phyloP scores from a whole-genome alignment of 441 rosid species.

The Adansonia rubrostipa region DNA sequence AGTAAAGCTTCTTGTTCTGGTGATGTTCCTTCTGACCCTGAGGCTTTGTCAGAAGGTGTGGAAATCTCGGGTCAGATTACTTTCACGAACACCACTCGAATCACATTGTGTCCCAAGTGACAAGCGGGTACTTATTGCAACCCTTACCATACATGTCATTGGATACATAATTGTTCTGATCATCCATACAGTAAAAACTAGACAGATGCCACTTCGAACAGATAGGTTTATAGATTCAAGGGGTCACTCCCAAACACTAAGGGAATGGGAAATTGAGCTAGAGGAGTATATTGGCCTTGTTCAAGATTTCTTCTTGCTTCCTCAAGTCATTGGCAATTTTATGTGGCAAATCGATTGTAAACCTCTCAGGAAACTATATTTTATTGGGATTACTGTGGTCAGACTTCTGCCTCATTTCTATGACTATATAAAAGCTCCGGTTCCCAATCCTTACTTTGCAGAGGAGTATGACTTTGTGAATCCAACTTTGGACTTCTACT shows the following conservation, averaged over 20 bases:
- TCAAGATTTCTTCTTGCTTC: conserved; percentile 87
- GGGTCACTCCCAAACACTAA: conserved; percentile 32
- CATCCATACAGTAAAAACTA: conserved; percentile 47
- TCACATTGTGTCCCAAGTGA: conserved; percentile 67
- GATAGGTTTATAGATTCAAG: conserved; percentile 37
- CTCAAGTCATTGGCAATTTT: conserved; percentile 77
- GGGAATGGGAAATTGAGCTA: conserved; percentile 64
- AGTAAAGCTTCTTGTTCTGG: conserved; percentile 75
- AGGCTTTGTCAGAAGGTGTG: conserved; percentile 81
- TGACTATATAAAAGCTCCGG: conserved; percentile 58
- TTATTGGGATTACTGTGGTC: conserved; percentile 63
- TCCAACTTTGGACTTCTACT: conserved; percentile 71
- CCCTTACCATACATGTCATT: conserved; percentile 48
- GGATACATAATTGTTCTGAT: conserved; percentile 62
- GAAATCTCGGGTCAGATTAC: conserved; percentile 68
- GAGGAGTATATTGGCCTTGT: conserved; percentile 79
- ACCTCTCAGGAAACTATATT: conserved; percentile 70
- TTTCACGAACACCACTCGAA: conserved; percentile 50
- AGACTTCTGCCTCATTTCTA: conserved; percentile 81
- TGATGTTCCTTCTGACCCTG: conserved; percentile 64
- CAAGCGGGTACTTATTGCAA: conserved; percentile 48
- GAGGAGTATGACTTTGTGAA: conserved; percentile 72
- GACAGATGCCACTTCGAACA: conserved; percentile 33
- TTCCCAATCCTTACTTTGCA: conserved; percentile 63
- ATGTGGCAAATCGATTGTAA: conserved; percentile 69